Evolutionary conservation across 352 stramenopile genomes (phyloP), one percentile per base, ranked within the genome.

Genomic region (Stramenopiles sp.): DNA sequence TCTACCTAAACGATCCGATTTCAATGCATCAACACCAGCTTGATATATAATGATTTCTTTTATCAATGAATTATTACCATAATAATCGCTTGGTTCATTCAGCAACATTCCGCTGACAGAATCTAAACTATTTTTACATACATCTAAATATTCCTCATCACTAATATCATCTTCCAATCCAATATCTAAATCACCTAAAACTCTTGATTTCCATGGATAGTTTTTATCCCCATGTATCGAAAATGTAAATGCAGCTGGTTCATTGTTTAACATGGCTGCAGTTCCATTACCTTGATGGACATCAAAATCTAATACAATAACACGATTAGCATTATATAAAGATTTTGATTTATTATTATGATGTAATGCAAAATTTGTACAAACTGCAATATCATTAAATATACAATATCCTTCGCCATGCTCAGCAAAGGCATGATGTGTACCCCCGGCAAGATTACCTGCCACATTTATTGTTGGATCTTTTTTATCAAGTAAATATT

Each of bases 271-370:
- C 1, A 93, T 80, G 7, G 84, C 83, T 27, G 88, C 87, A 82
- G 92, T 93, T 0, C 88, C 88, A 83, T 93, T 93, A 7, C 88
- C 87, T 81, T 92, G 87, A 82, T 92, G 87, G 6, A 92, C 88
- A 83, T 93, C 88, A 31, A 91, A 81, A 83, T 93, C 88, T 38
- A 93, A 81, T 76, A 93, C 89, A 23, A 93, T 81, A 31, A 93
- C 88, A 32, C 84, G 81, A 83, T 92, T 92, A 6, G 88, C 87
- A 23, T 7, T 30, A 7, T 6, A 23, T 7, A 78, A 32, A 7
- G 69, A 63, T 6, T 32, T 32, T n/a, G n/a, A n/a, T n/a, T n/a
- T n/a, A n/a, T n/a, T n/a, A n/a, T n/a, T n/a, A n/a, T n/a, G n/a
- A n/a, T 6, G 33, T 38, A 80, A 7, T 6, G 23, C 53, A 6